Percentiles rank a stretch among this genome's conserved stretches.
phyloP scores from a whole-genome alignment of 2,329 filamentous ascomycete species.

The Phaeosphaeriaceae sp. region DNA sequence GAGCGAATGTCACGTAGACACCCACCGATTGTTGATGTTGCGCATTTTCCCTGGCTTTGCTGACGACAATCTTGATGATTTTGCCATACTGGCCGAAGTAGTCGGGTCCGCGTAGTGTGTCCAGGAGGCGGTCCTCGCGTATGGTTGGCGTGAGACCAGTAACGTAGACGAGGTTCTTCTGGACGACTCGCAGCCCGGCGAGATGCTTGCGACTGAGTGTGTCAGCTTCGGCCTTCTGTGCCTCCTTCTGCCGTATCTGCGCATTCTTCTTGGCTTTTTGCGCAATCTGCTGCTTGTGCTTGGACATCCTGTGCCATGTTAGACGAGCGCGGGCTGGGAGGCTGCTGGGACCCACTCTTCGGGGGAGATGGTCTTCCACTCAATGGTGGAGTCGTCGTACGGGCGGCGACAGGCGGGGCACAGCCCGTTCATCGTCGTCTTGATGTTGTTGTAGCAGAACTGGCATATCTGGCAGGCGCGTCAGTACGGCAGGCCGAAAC shows the following conservation, averaged over 20 bases:
- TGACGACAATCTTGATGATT: slow-evolving; percentile 98
- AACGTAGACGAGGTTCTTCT: slow-evolving; percentile 98
- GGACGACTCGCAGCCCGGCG: slow-evolving; percentile 91
- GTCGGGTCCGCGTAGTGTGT: slow-evolving; percentile 86
- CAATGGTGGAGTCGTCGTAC: slow-evolving; percentile 96
- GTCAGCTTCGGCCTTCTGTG: slow-evolving; percentile 94
- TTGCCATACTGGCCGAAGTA: slow-evolving; percentile 99
- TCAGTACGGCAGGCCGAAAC: slow-evolving; percentile 30
- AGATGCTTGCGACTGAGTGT: slow-evolving; percentile 95
- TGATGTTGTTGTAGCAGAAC: slow-evolving; percentile 99
- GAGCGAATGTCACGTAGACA: slow-evolving; percentile 97
- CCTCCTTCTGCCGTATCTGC: slow-evolving; percentile 89
- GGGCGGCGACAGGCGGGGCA: slow-evolving; percentile 96
- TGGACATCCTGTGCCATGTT: slow-evolving; percentile 65
- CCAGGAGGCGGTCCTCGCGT: slow-evolving; percentile 88
- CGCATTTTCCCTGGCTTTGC: slow-evolving; percentile 82
- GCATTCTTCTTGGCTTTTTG: slow-evolving; percentile 94
- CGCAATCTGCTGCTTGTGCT: slow-evolving; percentile 75
- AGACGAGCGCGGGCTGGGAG: slow-evolving; percentile 23
- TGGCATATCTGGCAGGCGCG: slow-evolving; percentile 76
- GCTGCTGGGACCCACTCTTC: slow-evolving; percentile 77
- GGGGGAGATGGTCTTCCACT: slow-evolving; percentile 92
- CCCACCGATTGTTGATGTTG: slow-evolving; percentile 83
- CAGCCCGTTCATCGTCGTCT: slow-evolving; percentile 95
- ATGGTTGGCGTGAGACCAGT: slow-evolving; percentile 92